phyloP scores from a whole-genome alignment of 2,329 filamentous ascomycete species.

The Pseudofabraea citricarpa region DNA sequence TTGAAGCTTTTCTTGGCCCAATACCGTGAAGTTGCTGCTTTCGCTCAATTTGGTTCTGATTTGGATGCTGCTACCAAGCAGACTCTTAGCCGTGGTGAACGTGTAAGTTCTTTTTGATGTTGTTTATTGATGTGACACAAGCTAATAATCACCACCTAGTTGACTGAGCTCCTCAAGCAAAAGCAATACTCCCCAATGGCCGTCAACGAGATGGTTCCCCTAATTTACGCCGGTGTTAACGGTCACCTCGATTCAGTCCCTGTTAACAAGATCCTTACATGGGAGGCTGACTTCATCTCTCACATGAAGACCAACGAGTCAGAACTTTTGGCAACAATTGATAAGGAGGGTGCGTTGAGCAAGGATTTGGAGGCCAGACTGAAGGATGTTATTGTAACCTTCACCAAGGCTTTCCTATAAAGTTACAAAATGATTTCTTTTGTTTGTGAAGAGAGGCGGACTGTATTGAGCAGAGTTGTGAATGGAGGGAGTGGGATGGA shows the following conservation, averaged over 20 bases:
- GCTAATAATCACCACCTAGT: conserved; percentile 31
- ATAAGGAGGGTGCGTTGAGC: conserved; percentile 93
- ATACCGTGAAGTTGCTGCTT: conserved; percentile 99
- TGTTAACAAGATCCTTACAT: conserved; percentile 84
- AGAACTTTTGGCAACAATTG: conserved; percentile 78
- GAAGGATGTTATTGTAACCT: conserved; percentile 69
- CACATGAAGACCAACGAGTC: conserved; percentile 89
- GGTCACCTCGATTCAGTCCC: conserved; percentile 86
- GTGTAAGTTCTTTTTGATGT: conserved; percentile 62
- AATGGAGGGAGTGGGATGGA: conserved; percentile 10
- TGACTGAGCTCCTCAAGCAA: conserved; percentile 98
- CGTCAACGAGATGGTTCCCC: conserved; percentile 99
- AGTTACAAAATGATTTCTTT: conserved; percentile 19
- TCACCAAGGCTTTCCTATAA: conserved; percentile 87
- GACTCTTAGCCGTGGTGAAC: conserved; percentile 96
- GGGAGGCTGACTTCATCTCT: conserved; percentile 91
- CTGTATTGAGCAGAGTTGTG: conserved; percentile 18
- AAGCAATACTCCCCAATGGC: conserved; percentile 99
- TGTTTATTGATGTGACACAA: no score
- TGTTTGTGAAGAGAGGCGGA: conserved; percentile 17
- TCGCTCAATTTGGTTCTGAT: conserved; percentile 99
- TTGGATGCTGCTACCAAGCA: conserved; percentile 98
- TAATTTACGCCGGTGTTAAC: conserved; percentile 99
- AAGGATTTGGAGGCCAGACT: conserved; percentile 86
- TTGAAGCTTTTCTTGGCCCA: conserved; percentile 99